phyloP scores from a whole-genome alignment of 768 basidiomycete species.

The Hygrophorus pudorinus region DNA sequence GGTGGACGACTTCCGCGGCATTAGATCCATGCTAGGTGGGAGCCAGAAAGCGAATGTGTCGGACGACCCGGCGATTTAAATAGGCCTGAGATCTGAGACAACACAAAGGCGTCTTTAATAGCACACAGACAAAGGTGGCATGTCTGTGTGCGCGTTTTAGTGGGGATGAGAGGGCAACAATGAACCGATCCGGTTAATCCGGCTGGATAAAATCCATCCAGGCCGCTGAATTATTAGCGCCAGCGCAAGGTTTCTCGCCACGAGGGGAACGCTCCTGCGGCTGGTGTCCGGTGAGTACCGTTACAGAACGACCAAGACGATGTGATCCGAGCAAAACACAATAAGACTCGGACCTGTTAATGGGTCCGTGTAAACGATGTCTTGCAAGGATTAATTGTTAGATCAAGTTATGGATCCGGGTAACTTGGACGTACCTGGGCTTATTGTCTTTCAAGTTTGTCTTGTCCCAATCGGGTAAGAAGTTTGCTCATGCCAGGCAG shows the following conservation, averaged over 20 bases:
- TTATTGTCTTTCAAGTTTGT: constrained; percentile 31
- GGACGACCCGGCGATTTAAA: constrained; percentile 8
- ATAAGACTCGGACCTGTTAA: constrained; percentile 2
- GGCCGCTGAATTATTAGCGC: too few relatives aligned
- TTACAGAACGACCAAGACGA: too few relatives aligned
- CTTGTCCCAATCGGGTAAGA: constrained; percentile 12
- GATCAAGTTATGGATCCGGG: background rate
- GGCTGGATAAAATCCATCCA: too few relatives aligned
- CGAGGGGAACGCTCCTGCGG: background rate
- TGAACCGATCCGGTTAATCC: background rate
- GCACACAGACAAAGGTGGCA: background rate
- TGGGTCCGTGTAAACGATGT: background rate
- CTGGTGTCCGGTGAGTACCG: too few relatives aligned
- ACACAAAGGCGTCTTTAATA: background rate
- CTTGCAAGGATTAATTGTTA: background rate
- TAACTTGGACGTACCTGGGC: constrained; percentile 26
- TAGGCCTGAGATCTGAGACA: constrained; percentile 1
- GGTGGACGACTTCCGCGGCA: background rate
- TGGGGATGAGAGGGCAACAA: background rate
- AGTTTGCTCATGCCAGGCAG: constrained; percentile 4
- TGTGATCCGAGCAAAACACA: constrained; percentile 3
- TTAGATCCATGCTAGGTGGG: background rate
- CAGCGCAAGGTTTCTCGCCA: background rate
- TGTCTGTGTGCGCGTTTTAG: background rate
- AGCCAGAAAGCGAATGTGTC: constrained; percentile 1